Base-by-base conservation (phyloP, 495 filamentous ascomycete genomes). In the Lophiostoma macrostomum region DNA sequence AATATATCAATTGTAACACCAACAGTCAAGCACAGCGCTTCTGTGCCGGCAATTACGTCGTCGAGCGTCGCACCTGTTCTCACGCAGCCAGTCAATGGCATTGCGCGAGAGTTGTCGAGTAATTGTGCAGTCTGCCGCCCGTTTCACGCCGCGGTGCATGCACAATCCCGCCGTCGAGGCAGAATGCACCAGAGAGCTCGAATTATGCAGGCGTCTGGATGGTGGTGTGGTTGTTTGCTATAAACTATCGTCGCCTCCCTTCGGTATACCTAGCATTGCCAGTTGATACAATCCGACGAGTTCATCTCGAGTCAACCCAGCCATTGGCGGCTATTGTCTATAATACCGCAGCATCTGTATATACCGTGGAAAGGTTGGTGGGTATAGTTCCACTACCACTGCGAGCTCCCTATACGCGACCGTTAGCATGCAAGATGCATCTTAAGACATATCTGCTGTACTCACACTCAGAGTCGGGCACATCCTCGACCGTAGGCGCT, bases 131-230 rank as follows among this genome's bases (percentile, higher is more conserved):
- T 11, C 53, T 37, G 36, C 27, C 35, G 43, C 41, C 22, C 42
- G 53, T 56, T 56, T 56, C 53, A 56, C 5, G 3, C n/a, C 51
- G 51, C 24, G 44, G 6, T 38, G 23, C 29, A 12, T 51, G 36
- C 48, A 41, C 22, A 5, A 41, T 31, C n/a, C 35, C 25, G 48
- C 14, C 53, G 43, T 56, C 37, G 53, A 56, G 43, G 32, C 53
- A 39, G 32, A 24, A 46, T 47, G 51, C 51, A 55, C 50, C 34
- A 32, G 37, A 52, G 49, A 16, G 14, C 24, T 6, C 12, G 6
- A 8, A n/a, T 22, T 5, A 35, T 42, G 28, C 39, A 27, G 29
- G 38, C 37, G 18, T 35, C 16, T 14, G 5, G 4, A 30, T 14
- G 7, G 5, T 36, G 36, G 16, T 45, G 50, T 44, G 44, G 38